phyloP scores from a whole-genome alignment of 2,329 filamentous ascomycete genomes.

The Colletotrichum graminicola region DNA sequence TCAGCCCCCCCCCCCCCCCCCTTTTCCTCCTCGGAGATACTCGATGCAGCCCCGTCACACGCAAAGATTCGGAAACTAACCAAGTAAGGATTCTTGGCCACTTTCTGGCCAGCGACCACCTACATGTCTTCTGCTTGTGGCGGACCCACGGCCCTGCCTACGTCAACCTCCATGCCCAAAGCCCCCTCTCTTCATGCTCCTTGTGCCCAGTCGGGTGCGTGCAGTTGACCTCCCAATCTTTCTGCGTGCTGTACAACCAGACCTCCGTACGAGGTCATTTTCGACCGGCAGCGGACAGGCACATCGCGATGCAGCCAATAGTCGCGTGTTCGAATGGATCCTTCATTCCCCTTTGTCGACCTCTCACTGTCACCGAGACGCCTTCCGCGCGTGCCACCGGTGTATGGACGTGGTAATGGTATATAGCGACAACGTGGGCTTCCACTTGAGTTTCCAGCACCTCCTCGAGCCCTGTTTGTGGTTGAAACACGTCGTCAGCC shows the following conservation, averaged over 20 bases:
- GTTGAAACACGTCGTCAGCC: neutral
- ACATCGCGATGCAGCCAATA: conserved; percentile 44
- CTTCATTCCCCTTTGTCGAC: conserved; percentile 3
- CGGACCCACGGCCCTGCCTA: neutral
- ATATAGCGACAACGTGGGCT: conserved; percentile 23
- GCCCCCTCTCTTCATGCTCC: neutral
- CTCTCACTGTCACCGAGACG: conserved; percentile 9
- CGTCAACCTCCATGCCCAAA: neutral
- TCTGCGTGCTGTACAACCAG: conserved; percentile 36
- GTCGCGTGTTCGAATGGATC: conserved; percentile 19
- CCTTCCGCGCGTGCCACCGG: neutral
- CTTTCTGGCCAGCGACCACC: conserved; percentile 27
- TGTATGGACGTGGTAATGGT: neutral
- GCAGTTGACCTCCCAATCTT: conserved; percentile 21
- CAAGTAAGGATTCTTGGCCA: conserved; percentile 3
- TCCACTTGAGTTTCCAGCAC: neutral
- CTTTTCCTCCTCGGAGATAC: neutral
- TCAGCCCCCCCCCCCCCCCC: neutral
- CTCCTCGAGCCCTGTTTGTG: neutral
- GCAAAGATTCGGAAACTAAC: neutral
- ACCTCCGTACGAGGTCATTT: conserved; percentile 52
- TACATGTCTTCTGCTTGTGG: conserved; percentile 34
- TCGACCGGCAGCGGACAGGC: conserved; percentile 51
- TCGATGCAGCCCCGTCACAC: neutral
- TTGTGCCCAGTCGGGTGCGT: conserved; percentile 33